phyloP scores from a whole-genome alignment of 129 eudicot genomes.

The Arctium lappa region DNA sequence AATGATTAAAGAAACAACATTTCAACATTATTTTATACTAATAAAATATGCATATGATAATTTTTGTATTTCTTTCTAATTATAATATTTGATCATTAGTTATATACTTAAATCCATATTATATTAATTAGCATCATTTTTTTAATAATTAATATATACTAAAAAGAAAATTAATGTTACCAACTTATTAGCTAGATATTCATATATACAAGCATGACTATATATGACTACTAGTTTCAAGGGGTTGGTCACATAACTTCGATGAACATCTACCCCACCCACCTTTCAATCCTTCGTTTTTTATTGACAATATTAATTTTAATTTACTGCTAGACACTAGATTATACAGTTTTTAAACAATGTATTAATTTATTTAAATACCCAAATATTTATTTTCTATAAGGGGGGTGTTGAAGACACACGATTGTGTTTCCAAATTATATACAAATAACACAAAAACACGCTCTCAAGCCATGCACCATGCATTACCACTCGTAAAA shows the following conservation, averaged over 20 bases:
- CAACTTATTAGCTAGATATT: not conserved
- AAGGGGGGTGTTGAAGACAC: not conserved
- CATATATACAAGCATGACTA: not conserved
- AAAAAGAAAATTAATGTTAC: not conserved
- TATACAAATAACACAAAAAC: not conserved
- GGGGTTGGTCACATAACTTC: not conserved
- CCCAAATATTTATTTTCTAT: not conserved
- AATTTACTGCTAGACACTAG: not conserved
- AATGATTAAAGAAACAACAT: constrained; percentile 14
- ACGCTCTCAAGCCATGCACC: not conserved
- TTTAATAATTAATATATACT: not conserved
- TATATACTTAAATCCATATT: not conserved
- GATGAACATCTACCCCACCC: not conserved
- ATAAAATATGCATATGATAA: not conserved
- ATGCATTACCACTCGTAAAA: not conserved
- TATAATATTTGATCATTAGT: not conserved
- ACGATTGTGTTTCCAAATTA: not conserved
- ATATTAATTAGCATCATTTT: not conserved
- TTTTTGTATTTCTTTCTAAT: not conserved
- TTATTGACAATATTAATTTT: not conserved
- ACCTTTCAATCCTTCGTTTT: not conserved
- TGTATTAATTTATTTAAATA: not conserved
- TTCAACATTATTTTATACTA: not conserved
- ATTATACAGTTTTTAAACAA: not conserved
- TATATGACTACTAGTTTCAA: not conserved